Evolutionary conservation across 805 yeast species (phyloP).

Genomic region (Sugiyamaella mastotermitis): DNA sequence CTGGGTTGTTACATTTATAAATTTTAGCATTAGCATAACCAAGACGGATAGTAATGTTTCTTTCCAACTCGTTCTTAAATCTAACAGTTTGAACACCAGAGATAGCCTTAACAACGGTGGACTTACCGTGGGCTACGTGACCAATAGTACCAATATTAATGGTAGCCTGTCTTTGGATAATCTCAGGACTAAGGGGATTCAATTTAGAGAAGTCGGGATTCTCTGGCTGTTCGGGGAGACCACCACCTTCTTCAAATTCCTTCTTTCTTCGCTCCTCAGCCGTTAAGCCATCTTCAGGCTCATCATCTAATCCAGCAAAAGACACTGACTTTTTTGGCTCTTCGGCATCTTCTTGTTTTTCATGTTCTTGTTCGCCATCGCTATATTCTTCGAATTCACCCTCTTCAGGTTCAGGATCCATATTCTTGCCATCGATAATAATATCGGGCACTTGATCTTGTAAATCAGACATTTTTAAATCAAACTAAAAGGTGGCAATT

Average conservation of each 20-base stretch:
- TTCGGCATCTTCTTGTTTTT: slow-evolving; percentile 11
- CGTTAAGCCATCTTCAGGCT: slow-evolving; percentile 49
- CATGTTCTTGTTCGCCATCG: slow-evolving; percentile 31
- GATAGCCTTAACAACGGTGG: slow-evolving; percentile 90
- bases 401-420: slow-evolving; percentile 34
- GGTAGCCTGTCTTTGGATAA: slow-evolving; percentile 94
- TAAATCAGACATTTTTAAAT: slow-evolving; percentile 47
- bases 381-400: slow-evolving; percentile 39
- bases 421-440: slow-evolving; percentile 61
- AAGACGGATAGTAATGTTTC: slow-evolving; percentile 96
- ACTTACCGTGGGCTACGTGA: slow-evolving; percentile 93
- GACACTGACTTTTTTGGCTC: slow-evolving; percentile 61
- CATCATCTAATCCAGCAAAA: slow-evolving; percentile 62
- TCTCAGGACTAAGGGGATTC: slow-evolving; percentile 90
- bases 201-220: slow-evolving; percentile 75
- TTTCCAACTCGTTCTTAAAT: slow-evolving; percentile 97
- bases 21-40: slow-evolving; percentile 99
- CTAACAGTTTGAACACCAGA: slow-evolving; percentile 99
- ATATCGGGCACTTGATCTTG: slow-evolving; percentile 83
- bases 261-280: slow-evolving; percentile 72
- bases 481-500: no score
- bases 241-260: slow-evolving; percentile 98
- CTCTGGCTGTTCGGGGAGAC: slow-evolving; percentile 92
- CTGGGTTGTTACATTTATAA: slow-evolving; percentile 81
- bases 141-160: slow-evolving; percentile 97